A percentile compares a stretch with the other conserved stretches of the same genome.
Evolutionary conservation across 345 rosid species (phyloP).

Genomic region (Syzygium aromaticum): DNA sequence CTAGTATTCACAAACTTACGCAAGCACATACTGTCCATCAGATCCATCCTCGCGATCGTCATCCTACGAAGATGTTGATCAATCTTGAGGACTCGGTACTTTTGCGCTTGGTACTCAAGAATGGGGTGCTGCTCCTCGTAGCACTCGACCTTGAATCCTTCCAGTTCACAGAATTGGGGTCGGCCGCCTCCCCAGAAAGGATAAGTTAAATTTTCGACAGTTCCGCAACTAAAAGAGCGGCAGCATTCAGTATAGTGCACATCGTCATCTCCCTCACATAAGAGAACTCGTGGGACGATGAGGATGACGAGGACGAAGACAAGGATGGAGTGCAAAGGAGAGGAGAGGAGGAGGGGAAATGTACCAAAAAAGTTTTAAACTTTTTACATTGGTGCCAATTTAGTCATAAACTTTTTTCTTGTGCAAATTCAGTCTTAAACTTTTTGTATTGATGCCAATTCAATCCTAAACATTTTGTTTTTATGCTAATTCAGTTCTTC

Average conservation of each 20-base stretch:
- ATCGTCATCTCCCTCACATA: neutral
- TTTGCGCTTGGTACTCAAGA: neutral
- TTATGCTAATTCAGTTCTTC: too few relatives aligned
- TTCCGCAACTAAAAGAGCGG: neutral
- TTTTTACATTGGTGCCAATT: too few relatives aligned
- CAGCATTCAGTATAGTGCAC: neutral
- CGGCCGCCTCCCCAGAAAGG: neutral
- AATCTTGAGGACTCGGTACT: neutral
- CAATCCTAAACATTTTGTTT: too few relatives aligned
- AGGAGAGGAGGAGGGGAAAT: neutral
- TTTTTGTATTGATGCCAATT: too few relatives aligned
- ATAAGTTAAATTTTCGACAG: rapidly evolving
- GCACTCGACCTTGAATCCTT: neutral
- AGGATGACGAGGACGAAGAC: neutral
- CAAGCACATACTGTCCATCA: neutral
- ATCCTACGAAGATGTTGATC: too few relatives aligned
- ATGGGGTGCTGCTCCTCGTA: neutral
- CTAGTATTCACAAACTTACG: neutral
- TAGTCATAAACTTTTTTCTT: too few relatives aligned
- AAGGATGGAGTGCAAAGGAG: neutral
- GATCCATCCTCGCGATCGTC: neutral
- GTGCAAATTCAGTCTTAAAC: too few relatives aligned
- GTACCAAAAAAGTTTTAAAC: too few relatives aligned
- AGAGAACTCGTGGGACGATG: neutral
- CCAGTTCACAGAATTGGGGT: neutral